Evolutionary conservation across 768 basidiomycete genomes (phyloP).

Genomic region (button mushroom (Agaricus bisporus)): DNA sequence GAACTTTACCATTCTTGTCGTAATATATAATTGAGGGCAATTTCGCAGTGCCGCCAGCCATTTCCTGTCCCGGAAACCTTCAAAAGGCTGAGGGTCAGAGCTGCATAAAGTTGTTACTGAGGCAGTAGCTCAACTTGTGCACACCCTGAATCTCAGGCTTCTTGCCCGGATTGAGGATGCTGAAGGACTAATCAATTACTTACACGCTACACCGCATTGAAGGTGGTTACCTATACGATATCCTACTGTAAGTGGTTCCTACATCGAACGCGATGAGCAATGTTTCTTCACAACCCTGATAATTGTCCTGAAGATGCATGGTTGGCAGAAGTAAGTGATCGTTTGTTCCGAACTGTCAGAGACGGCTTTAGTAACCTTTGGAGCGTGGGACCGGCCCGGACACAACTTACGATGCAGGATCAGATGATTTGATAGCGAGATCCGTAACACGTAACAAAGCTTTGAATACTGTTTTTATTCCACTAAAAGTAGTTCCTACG

Average conservation of each 20-base stretch:
- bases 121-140: slow-evolving; percentile 16
- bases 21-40: slow-evolving; percentile 15
- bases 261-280: slow-evolving; percentile 13
- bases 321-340: too few species aligned
- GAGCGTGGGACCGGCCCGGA: too few species aligned
- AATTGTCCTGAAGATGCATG: too few species aligned
- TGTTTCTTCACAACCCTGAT: too few species aligned
- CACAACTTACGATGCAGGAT: too few species aligned
- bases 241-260: slow-evolving; percentile 13
- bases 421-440: too few species aligned
- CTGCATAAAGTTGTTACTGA: background rate
- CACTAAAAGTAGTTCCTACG: slow-evolving; percentile 14
- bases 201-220: too few species aligned
- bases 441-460: too few species aligned
- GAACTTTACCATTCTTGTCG: slow-evolving; percentile 7
- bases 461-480: too few species aligned
- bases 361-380: too few species aligned
- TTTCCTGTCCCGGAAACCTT: slow-evolving; percentile 15
- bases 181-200: slow-evolving; percentile 17
- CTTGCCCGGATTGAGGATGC: slow-evolving; percentile 21
- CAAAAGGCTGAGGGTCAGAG: background rate
- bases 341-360: too few species aligned
- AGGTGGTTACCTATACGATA: slow-evolving; percentile 15
- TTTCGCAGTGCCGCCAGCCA: slow-evolving; percentile 13
- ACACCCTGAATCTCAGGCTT: slow-evolving; percentile 22